phyloP scores from a whole-genome alignment of 1,284 basidiomycete species.

The Quambalaria eucalypti region DNA sequence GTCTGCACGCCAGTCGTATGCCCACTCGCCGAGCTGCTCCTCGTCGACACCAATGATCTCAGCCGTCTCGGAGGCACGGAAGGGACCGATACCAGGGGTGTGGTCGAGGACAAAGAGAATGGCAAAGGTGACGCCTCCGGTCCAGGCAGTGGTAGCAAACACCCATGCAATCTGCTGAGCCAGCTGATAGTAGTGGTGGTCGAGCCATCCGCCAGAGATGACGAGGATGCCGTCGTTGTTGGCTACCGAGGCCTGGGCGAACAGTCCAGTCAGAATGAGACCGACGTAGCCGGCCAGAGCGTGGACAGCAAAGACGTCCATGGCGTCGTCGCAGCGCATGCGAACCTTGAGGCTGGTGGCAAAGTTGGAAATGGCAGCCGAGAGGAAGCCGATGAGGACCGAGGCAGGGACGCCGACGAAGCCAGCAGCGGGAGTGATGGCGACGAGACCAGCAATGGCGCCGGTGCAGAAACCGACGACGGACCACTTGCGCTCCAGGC shows the following conservation, averaged over 20 bases:
- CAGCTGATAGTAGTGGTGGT: slow-evolving; percentile 62
- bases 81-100: slow-evolving; percentile 62
- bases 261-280: slow-evolving; percentile 53
- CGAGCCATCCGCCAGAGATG: slow-evolving; percentile 63
- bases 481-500: slow-evolving; percentile 73
- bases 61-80: slow-evolving; percentile 65
- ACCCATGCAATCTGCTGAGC: slow-evolving; percentile 78
- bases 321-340: slow-evolving; percentile 64
- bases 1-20: slow-evolving; percentile 33
- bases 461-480: slow-evolving; percentile 37
- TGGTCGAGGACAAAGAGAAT: slow-evolving; percentile 62
- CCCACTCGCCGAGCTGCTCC: slow-evolving; percentile 55
- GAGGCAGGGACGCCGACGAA: slow-evolving; percentile 58
- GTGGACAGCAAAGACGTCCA: slow-evolving; percentile 49
- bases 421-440: slow-evolving; percentile 48
- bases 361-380: slow-evolving; percentile 72
- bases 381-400: slow-evolving; percentile 66
- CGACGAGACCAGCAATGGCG: slow-evolving; percentile 50
- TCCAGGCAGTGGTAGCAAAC: slow-evolving; percentile 57
- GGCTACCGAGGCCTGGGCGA: slow-evolving; percentile 68
- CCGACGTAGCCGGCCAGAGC: slow-evolving; percentile 39
- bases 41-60: slow-evolving; percentile 80
- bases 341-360: slow-evolving; percentile 65
- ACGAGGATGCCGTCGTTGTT: slow-evolving; percentile 57
- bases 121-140: slow-evolving; percentile 52